Evolutionary conservation across 805 yeast species (phyloP), one percentile per base, ranked within the genome.

Genomic region (Saccharomycopsis malanga): DNA sequence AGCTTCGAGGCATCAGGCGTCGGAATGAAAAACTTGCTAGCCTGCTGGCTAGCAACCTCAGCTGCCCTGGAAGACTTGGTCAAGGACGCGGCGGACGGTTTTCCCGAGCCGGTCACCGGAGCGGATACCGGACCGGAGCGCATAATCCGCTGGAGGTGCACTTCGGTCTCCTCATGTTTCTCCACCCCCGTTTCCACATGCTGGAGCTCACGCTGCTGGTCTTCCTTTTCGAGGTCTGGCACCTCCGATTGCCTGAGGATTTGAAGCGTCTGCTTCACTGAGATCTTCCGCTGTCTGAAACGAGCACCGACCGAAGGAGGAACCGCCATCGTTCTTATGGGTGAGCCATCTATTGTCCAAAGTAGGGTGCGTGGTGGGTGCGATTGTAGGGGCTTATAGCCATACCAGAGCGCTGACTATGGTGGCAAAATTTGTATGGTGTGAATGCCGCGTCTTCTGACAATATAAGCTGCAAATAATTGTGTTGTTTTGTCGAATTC

Each of bases 151-250:
- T 91, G 95, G 53, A 93, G 72, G 75, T 93, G 98, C 36, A 86
- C 93, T 64, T 93, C 98, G 57, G 87, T 95, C 65, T 93, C 98
- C 65, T 93, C 98, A 56, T 85, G 87, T 62, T 93, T 93, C 60
- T 93, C 98, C 36, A 93, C 98, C 66, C 98, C 98, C 4, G 98
- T 91, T 58, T 93, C 98, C 38, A 93, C 77, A 52, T 87, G 87
- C 58, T 87, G 87, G 25, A 86, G 66, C 54, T 91, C 96, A 37
- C 98, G 77, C 62, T 84, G 95, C 57, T 81, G 49, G 49, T 78
- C 84, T 46, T 79, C 85, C 22, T 80, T 76, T 53, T 88, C 96
- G 39, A 81, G 61, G 54, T 84, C 84, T 1, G 95, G 91, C 43
- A 91, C 67, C 58, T 91, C 97, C 47, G 72, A 69, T 56, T 87